Evolutionary conservation across 140 eudicot species (phyloP).

Genomic region (Oenanthe javanica): DNA sequence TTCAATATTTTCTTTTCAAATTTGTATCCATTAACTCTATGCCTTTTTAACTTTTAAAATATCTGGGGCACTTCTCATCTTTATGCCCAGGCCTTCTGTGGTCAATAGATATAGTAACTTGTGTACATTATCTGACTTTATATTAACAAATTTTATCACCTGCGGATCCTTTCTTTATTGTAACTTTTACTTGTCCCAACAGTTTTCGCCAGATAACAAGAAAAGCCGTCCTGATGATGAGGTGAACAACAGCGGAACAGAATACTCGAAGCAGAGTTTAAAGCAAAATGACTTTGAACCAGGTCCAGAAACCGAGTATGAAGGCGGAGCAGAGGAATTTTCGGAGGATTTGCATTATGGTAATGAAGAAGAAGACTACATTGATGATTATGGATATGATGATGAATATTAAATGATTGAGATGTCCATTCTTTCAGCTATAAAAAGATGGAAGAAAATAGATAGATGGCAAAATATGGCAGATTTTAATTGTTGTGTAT

Average conservation of each 20-base stretch:
- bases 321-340: neutral
- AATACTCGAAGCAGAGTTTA: neutral
- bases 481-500: neutral
- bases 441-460: neutral
- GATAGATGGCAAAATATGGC: neutral
- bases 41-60: neutral
- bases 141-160: neutral
- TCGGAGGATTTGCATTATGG: conserved; percentile 3
- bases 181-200: neutral
- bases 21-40: neutral
- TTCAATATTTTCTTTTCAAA: neutral
- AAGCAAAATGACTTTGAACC: neutral
- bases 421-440: neutral
- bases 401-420: neutral
- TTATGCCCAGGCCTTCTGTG: neutral
- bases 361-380: conserved; percentile 7
- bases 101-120: neutral
- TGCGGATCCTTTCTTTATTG: neutral
- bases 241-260: neutral
- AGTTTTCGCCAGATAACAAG: conserved; percentile 10
- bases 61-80: neutral
- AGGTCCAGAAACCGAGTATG: conserved; percentile 6
- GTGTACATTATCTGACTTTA: neutral
- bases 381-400: conserved; percentile 1
- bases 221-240: conserved; percentile 6